Conservation (phyloP, 2,329 filamentous ascomycete species). For the Lecanicillium sp. region DNA sequence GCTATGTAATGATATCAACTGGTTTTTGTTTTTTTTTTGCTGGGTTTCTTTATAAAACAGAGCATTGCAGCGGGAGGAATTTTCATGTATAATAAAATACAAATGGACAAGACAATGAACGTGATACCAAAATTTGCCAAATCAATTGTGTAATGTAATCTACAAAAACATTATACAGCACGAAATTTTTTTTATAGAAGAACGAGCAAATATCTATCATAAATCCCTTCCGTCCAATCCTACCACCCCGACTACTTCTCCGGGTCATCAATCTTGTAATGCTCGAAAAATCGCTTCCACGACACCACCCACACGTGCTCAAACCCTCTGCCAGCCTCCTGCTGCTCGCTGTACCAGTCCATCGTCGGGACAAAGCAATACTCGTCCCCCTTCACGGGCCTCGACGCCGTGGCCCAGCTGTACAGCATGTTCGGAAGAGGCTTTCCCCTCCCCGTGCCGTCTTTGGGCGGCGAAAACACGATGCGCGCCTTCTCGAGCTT, state of each 20-base stretch:
- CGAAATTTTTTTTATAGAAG: background rate
- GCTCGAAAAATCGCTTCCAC: constrained; percentile 37
- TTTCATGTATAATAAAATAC: constrained; percentile 1
- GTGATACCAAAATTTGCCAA: too few relatives aligned
- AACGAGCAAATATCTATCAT: too few relatives aligned
- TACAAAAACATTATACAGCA: too few relatives aligned
- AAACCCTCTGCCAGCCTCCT: constrained; percentile 40
- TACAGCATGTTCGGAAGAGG: constrained; percentile 37
- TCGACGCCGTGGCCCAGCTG: constrained; percentile 26
- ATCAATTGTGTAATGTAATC: too few relatives aligned
- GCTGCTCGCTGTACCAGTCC: constrained; percentile 46
- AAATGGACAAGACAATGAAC: constrained; percentile 3
- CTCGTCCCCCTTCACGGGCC: constrained; percentile 11
- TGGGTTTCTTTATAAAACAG: too few relatives aligned
- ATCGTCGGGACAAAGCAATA: constrained; percentile 42
- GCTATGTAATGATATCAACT: constrained; percentile 4
- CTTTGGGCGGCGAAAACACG: constrained; percentile 42
- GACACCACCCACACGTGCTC: constrained; percentile 41
- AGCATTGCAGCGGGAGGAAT: background rate
- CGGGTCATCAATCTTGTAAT: constrained; percentile 22
- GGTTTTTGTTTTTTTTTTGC: background rate
- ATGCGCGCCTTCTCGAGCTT: constrained; percentile 25
- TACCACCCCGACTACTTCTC: constrained; percentile 17
- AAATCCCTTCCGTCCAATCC: too few relatives aligned
- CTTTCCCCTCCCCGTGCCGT: background rate